Evolutionary conservation across 495 filamentous ascomycete genomes (phyloP), one percentile per base, ranked within the genome.

Genomic region (Neurospora cerealis): DNA sequence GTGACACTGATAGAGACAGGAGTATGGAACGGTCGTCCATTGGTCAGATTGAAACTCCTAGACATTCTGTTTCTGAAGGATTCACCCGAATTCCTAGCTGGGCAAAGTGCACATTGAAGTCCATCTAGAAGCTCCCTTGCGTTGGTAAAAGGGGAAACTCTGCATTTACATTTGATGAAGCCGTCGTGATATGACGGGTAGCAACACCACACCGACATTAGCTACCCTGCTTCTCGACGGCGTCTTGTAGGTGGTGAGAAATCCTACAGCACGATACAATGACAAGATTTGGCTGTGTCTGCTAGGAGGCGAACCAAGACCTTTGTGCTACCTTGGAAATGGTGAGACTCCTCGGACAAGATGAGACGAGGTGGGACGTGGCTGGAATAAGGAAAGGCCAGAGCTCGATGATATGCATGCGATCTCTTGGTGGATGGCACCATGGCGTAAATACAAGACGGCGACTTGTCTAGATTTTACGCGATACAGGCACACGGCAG

Each of bases 401-500:
- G 69, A 40, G 46, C 74, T 70, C 74, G 70, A 77, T 77, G 78
- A 76, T 72, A 71, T 72, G 73, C 77, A 79, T 74, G 62, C 69
- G 40, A 73, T 48, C 70, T 34, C 71, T 70, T 44, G 46, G 69
- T 71, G 73, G 75, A 74, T 76, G 74, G 40, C 69, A 73, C 72
- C 73, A 62, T 71, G 54, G 69, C 66, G 71, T 69, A 37, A 46
- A 70, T 40, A 21, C 70, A 73, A 54, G 73, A 73, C 74, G 77
- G 69, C 75, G 72, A 80, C 73, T 75, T 62, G 77, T 28, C 54
- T 66, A 8, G 28, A 66, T 32, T 66, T 8, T 8, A 66, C 2
- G 54, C 54, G 54, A 28, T 8, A 66, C 28, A 32, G 54, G 54
- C 54, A 66, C 54, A 5, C 54, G 54, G 54, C 54, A 19, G 54